phyloP scores from a whole-genome alignment of 495 filamentous ascomycete species.

The Penicillium malachiteum region DNA sequence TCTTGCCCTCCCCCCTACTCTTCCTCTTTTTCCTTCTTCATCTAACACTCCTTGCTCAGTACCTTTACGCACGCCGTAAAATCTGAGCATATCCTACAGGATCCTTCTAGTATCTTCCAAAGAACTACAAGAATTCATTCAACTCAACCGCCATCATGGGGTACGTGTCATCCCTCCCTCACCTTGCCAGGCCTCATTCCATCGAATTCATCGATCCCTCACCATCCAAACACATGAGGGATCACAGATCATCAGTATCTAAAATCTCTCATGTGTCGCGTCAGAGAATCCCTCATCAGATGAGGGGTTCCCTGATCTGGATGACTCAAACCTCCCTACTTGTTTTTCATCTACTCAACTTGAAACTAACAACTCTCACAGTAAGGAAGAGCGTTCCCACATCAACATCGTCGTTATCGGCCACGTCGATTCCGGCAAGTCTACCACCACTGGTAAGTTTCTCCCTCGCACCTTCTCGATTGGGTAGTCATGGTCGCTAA shows the following conservation, averaged over 20 bases:
- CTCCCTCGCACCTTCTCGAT: constrained; percentile 5
- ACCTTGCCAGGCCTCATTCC: not conserved
- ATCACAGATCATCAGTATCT: too few species aligned
- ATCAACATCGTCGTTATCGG: constrained; percentile 99
- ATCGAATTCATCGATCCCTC: not conserved
- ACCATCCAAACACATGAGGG: not conserved
- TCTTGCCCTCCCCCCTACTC: constrained; percentile 30
- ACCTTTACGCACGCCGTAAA: constrained; percentile 57
- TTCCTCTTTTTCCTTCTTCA: constrained; percentile 22
- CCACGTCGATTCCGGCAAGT: constrained; percentile 99
- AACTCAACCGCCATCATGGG: constrained; percentile 51
- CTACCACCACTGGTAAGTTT: constrained; percentile 80
- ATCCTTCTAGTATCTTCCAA: constrained; percentile 45
- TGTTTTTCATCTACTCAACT: not conserved
- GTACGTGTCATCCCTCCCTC: constrained; percentile 31
- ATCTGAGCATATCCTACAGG: constrained; percentile 44
- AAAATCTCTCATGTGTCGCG: too few species aligned
- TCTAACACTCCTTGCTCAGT: constrained; percentile 44
- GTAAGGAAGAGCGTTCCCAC: constrained; percentile 83
- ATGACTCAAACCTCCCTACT: too few species aligned
- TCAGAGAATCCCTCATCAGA: too few species aligned
- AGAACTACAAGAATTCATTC: constrained; percentile 45
- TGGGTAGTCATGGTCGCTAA: constrained; percentile 62
- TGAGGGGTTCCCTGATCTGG: too few species aligned
- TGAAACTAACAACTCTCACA: constrained; percentile 33